A percentile compares a stretch with the other conserved stretches of the same genome.
Evolutionary conservation across 1,284 basidiomycete genomes (phyloP).

Genomic region (Stygiomarasmius scandens): DNA sequence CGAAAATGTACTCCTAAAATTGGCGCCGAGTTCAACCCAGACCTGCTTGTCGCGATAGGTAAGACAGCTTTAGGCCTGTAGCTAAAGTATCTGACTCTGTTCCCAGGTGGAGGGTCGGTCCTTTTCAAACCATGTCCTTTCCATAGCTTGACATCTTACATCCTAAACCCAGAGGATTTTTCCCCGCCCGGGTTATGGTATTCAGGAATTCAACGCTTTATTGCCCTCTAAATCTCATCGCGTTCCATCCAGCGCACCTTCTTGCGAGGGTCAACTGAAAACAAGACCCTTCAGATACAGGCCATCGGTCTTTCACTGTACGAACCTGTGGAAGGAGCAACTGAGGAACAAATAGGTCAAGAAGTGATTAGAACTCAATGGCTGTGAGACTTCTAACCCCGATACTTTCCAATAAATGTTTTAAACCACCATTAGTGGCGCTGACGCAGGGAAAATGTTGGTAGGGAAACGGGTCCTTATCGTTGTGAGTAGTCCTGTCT

Average conservation of each 20-base stretch:
- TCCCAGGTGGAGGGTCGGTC: constrained; percentile 76
- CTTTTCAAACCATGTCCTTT: constrained; percentile 13
- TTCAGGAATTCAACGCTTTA: constrained; percentile 21
- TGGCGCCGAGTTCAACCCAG: constrained; percentile 70
- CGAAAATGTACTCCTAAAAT: constrained; percentile 62
- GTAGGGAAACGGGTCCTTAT: constrained; percentile 82
- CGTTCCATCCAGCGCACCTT: constrained; percentile 72
- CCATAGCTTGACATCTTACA: constrained; percentile 9
- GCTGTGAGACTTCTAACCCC: constrained; percentile 61
- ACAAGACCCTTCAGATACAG: constrained; percentile 85
- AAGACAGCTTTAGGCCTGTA: constrained; percentile 24
- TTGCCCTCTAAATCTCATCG: not conserved
- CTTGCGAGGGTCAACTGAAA: constrained; percentile 71
- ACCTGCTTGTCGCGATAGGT: constrained; percentile 84
- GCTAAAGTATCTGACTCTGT: not conserved
- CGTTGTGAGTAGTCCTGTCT: constrained; percentile 57
- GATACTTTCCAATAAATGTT: not conserved
- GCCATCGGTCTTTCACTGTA: constrained; percentile 94
- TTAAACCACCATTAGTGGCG: constrained; percentile 43
- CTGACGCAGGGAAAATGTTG: constrained; percentile 68
- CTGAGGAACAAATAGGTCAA: constrained; percentile 77
- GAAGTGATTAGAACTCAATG: constrained; percentile 92
- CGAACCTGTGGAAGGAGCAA: constrained; percentile 78
- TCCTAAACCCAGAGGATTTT: constrained; percentile 77
- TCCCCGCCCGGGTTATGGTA: constrained; percentile 90